phyloP scores from a whole-genome alignment of 1,284 basidiomycete species.

The Marasmius fiardii region DNA sequence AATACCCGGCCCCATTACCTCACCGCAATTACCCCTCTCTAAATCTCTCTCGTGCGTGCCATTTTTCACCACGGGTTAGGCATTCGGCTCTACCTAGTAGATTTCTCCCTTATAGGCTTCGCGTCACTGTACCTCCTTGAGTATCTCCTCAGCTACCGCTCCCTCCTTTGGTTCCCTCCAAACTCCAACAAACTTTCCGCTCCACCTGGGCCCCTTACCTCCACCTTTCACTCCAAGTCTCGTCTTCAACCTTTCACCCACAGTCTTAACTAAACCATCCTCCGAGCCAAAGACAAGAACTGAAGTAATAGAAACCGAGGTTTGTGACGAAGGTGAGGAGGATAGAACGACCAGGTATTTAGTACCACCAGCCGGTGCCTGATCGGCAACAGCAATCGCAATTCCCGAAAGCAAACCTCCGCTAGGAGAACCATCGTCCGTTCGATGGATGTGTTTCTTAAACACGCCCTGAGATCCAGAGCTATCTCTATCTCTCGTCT shows the following conservation, averaged over 20 bases:
- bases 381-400: constrained; percentile 23
- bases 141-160: constrained; percentile 35
- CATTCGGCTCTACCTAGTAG: too few relatives aligned
- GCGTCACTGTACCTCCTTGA: constrained; percentile 30
- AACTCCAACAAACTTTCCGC: constrained; percentile 57
- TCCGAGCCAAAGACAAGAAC: constrained; percentile 61
- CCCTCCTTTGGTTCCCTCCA: constrained; percentile 47
- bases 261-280: constrained; percentile 55
- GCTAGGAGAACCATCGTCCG: constrained; percentile 62
- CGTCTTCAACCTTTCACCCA: constrained; percentile 55
- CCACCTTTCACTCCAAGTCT: constrained; percentile 61
- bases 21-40: too few relatives aligned
- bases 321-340: constrained; percentile 58
- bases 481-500: constrained; percentile 27
- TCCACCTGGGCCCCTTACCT: constrained; percentile 64
- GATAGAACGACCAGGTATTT: constrained; percentile 55
- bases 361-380: constrained; percentile 19
- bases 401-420: constrained; percentile 44
- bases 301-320: constrained; percentile 43
- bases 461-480: constrained; percentile 26
- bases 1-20: too few relatives aligned
- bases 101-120: too few relatives aligned
- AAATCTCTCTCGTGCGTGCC: too few relatives aligned
- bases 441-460: constrained; percentile 50
- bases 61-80: too few relatives aligned